Conservation (phyloP, 331 rosid genomes). For the Telfairia occidentalis region DNA sequence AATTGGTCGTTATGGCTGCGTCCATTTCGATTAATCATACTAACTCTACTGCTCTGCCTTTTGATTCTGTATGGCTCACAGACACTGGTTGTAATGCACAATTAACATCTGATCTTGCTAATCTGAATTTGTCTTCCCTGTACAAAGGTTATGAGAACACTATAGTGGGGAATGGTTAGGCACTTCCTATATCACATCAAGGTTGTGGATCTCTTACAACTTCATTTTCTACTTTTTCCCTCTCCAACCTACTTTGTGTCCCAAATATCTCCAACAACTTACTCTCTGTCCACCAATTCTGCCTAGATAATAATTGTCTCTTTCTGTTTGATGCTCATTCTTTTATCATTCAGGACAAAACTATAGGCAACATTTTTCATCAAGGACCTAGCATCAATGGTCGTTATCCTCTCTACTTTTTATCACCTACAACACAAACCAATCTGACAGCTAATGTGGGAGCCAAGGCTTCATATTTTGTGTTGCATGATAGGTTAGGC, state of each 20-base stretch:
- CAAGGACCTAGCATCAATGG: background rate
- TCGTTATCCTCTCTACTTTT: background rate
- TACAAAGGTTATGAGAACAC: no score
- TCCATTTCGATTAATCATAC: no score
- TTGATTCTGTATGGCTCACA: background rate
- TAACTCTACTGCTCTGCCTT: no score
- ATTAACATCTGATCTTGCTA: background rate
- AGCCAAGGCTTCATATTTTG: no score
- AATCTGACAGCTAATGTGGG: background rate
- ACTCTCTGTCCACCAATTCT: background rate
- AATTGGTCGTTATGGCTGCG: background rate
- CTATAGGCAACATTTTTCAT: background rate
- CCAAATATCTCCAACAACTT: background rate
- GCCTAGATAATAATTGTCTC: background rate
- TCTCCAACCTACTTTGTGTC: background rate
- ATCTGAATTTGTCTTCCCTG: background rate
- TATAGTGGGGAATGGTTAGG: background rate
- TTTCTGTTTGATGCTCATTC: no score
- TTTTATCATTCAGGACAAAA: background rate
- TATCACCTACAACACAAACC: background rate
- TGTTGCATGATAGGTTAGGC: background rate
- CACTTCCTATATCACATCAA: background rate
- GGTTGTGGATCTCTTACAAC: no score
- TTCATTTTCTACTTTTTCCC: no score
- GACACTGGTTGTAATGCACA: background rate